These are phyloP conservation scores for Solanum corneliomulleri DNA, from an alignment of 257 asterid species.

Conservation along the genomic window DNA sequence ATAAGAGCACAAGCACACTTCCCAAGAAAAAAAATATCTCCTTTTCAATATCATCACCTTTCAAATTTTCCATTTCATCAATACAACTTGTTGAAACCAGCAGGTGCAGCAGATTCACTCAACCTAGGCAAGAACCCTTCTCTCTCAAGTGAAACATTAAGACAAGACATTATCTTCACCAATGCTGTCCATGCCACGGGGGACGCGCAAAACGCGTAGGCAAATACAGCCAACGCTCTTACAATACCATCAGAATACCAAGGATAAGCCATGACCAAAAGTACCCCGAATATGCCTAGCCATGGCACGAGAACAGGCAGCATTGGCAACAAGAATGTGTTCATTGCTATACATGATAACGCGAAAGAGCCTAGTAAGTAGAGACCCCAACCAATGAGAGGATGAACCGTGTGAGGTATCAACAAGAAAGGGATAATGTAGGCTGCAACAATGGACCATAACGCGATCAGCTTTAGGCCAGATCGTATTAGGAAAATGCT, in stretches of 20 bases:
- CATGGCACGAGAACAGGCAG: constrained; percentile 56
- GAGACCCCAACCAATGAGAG: constrained; percentile 69
- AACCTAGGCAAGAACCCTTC: constrained; percentile 72
- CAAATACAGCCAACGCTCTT: constrained; percentile 64
- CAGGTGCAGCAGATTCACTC: constrained; percentile 43
- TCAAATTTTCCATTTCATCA: constrained; percentile 23
- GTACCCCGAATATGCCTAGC: constrained; percentile 57
- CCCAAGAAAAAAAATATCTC: not conserved
- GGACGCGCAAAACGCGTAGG: constrained; percentile 60
- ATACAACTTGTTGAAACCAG: constrained; percentile 57
- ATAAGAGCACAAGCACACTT: not conserved
- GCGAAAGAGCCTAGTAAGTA: constrained; percentile 65
- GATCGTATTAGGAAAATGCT: constrained; percentile 42
- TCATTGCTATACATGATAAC: constrained; percentile 39
- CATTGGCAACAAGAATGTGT: constrained; percentile 57
- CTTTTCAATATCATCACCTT: not conserved
- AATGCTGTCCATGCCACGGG: constrained; percentile 47
- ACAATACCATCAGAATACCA: constrained; percentile 68
- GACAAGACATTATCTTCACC: constrained; percentile 43
- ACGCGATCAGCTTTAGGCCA: constrained; percentile 54
- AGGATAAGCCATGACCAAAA: constrained; percentile 82
- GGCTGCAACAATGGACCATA: constrained; percentile 65
- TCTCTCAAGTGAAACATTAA: constrained; percentile 51
- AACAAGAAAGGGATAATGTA: constrained; percentile 55
- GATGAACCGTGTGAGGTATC: constrained; percentile 77